Base-by-base conservation (phyloP, 768 basidiomycete species). In the Mycena belliarum region DNA sequence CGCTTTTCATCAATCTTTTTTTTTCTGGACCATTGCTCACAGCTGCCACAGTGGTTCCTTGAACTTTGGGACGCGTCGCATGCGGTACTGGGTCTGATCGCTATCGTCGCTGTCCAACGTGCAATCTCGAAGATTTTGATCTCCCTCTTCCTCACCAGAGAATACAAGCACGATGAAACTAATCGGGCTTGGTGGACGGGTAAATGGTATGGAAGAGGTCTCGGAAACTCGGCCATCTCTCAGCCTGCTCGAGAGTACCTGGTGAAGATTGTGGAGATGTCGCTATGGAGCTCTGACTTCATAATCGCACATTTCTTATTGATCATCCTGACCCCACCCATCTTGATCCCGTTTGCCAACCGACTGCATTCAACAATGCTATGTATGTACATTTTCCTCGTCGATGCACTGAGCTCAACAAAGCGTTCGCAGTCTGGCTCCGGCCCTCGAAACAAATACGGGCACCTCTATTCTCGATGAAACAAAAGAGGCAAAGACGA, bases 151-250 rank as follows among this genome's bases (percentile, higher is more conserved):
- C 82, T 98, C 44, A 93, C 94, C 24, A 89, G 97, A 68, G 97
- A 99, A 74, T 96, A 89, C 81, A 98, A 98, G 77, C 93, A 97
- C 70, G 97, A 99, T 69, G 95, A 98, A 77, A 95, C 93, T 25
- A 98, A 98, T 76, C 83, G 92, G 59, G 95, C 95, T 2, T 98
- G 96, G 96, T 99, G 97, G 97, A 95, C 95, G 18, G 95, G 95
- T 60, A 89, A 91, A 78, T 98, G 97, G 97, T 95, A 95, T 69
- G 95, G 95, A 45, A 83, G 94, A 57, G 92, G 93, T 26, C 79
- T 99, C 20, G 96, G 96, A 15, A 82, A 82, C n/a, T 89, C 91
- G 32, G 93, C 91, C 35, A 86, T 96, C 70, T 95, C 93, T 28
- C 97, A 98, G 70, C 95, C 95, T 29, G 94, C 93, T 55, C 88